phyloP scores from a whole-genome alignment of 164 flowering plant species.

The Akebia trifoliata region DNA sequence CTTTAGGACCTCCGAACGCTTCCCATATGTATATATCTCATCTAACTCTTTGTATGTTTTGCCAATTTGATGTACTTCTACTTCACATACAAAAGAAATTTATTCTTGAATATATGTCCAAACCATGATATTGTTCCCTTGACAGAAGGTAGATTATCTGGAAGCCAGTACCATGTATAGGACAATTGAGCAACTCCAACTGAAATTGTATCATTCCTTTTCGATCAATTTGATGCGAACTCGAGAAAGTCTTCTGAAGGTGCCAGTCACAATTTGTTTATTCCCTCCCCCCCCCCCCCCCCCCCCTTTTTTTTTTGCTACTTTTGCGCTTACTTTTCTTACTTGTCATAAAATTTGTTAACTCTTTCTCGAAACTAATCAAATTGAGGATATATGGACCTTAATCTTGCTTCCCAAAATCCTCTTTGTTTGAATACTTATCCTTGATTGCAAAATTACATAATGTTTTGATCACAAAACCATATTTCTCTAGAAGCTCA shows the following conservation, averaged over 20 bases:
- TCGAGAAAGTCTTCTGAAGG: conserved; percentile 78
- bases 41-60: too few species aligned
- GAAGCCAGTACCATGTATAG: conserved; percentile 51
- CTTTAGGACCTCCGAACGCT: too few species aligned
- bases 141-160: conserved; percentile 42
- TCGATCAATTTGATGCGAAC: conserved; percentile 73
- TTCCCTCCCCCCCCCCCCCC: too few species aligned
- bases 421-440: background rate
- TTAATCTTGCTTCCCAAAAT: background rate
- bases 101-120: background rate
- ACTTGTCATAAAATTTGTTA: too few species aligned
- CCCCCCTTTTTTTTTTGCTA: too few species aligned
- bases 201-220: conserved; percentile 58
- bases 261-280: conserved; percentile 12
- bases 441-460: background rate
- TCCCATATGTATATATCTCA: too few species aligned
- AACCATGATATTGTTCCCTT: conserved; percentile 22
- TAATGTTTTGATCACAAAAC: background rate
- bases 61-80: too few species aligned
- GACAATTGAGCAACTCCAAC: conserved; percentile 67
- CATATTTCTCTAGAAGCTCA: background rate
- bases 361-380: too few species aligned
- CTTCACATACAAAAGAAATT: background rate
- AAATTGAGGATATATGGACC: too few species aligned
- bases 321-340: too few species aligned